Base-by-base conservation (phyloP, 2,329 filamentous ascomycete genomes). In the Cladosporium phlei region DNA sequence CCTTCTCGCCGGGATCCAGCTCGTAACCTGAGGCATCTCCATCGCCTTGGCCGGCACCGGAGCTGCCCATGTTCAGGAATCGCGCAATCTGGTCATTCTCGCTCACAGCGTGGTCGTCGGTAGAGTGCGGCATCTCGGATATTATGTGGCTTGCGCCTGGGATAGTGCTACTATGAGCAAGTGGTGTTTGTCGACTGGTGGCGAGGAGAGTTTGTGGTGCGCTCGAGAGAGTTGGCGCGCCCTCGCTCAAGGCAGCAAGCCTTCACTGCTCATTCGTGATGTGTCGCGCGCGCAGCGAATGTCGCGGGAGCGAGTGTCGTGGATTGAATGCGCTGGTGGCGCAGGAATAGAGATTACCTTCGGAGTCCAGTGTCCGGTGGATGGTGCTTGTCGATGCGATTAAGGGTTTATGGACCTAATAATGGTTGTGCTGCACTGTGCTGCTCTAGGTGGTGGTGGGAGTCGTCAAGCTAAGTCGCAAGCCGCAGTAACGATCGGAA, bases 1-100 rank as follows among this genome's bases (percentile, higher is more conserved):
- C 91, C 67, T 98, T 98, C 65, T 88, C 85, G 16, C 75, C 77
- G 43, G 64, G 56, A 43, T 73, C 71, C 43, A 76, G 65, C 44
- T 66, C 61, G 12, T 53, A 40, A 29, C 52, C 52, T 43, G 28
- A 67, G 46, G 48, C 57, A 22, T 56, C 55, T 16, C 51, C 53
- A 9, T 55, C 52, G 27, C 49, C 48, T 2, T 52, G 49, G 8
- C 53, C 56, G 11, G 57, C 54, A 19, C 52, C 56, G 28, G 53
- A 53, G 44, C 38, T 32, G 16, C 44, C 37, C 34, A 47, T 38
- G 34, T 45, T 45, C 17, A 66, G 50, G 35, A 62, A 61, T 21
- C 54, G 49, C 24, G 50, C 46, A 50, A 64, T 63, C 42, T 59
- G 54, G 19, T 51, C 52, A n/a, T 59, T 58, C 47, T 64, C 60